Conservation (phyloP, 2,329 filamentous ascomycete genomes). For the Aspergillus vadensis region DNA sequence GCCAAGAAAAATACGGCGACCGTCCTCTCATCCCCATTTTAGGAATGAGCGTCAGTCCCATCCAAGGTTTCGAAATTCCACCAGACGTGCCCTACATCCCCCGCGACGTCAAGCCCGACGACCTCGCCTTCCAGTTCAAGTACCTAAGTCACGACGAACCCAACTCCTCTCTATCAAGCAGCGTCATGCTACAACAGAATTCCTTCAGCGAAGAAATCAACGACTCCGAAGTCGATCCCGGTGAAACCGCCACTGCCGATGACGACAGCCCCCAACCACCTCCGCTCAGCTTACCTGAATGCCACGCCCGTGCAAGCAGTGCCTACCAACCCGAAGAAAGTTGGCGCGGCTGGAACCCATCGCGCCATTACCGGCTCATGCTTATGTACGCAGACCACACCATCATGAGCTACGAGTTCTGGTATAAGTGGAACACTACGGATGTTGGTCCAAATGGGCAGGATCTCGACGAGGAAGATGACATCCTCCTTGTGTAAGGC, state of each 20-base stretch:
- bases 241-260: not conserved
- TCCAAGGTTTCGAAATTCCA: slow-evolving; percentile 53
- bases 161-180: not conserved
- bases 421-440: slow-evolving; percentile 41
- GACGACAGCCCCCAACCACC: not conserved
- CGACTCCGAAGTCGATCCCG: not conserved
- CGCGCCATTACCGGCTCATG: slow-evolving; percentile 54
- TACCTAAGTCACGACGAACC: slow-evolving; percentile 10
- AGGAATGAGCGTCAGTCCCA: slow-evolving; percentile 59
- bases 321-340: slow-evolving; percentile 36
- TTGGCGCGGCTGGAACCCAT: slow-evolving; percentile 45
- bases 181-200: not conserved
- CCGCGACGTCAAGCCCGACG: slow-evolving; percentile 19
- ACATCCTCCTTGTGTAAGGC: slow-evolving; percentile 19
- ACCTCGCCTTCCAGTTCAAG: slow-evolving; percentile 26
- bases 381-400: slow-evolving; percentile 60
- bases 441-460: not conserved
- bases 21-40: slow-evolving; percentile 51
- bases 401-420: slow-evolving; percentile 62
- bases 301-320: slow-evolving; percentile 36
- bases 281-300: slow-evolving; percentile 34
- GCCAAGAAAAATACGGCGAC: slow-evolving; percentile 50
- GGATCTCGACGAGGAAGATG: slow-evolving; percentile 18
- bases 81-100: slow-evolving; percentile 40
- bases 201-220: not conserved